A percentile compares a stretch with the other conserved stretches of the same genome.
Evolutionary conservation across 257 asterid species (phyloP).

Genomic region (Scutellaria barbata): DNA sequence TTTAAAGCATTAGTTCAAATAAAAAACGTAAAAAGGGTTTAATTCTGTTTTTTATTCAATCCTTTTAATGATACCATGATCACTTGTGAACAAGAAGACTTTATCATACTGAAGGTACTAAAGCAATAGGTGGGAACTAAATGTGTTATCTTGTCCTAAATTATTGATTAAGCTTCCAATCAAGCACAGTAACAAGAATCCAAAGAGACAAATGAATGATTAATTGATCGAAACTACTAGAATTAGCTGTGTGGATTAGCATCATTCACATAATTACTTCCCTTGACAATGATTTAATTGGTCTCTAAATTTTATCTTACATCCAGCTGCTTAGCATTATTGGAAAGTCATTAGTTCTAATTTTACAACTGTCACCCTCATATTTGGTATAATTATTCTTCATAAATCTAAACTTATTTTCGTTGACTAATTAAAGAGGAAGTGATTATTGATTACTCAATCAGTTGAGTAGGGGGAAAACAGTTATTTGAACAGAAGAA

Average conservation of each 20-base stretch:
- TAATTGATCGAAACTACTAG: conserved; percentile 25
- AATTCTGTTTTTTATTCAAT: no score
- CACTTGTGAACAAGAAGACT: conserved; percentile 4
- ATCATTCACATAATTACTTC: conserved; percentile 33
- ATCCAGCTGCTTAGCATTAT: conserved; percentile 49
- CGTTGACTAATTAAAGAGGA: conserved; percentile 32
- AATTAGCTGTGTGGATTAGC: conserved; percentile 36
- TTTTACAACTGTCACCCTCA: conserved; percentile 39
- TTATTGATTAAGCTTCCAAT: conserved; percentile 34
- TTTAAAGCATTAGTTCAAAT: no score
- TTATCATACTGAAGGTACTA: neutral
- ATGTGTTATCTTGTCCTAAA: conserved; percentile 16
- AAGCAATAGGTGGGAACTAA: neutral
- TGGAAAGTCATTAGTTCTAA: conserved; percentile 15
- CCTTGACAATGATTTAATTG: conserved; percentile 29
- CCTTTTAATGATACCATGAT: neutral
- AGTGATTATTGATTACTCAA: conserved; percentile 14
- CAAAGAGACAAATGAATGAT: conserved; percentile 17
- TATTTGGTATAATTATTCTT: conserved; percentile 21
- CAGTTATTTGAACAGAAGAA: conserved; percentile 18
- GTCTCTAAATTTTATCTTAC: conserved; percentile 13
- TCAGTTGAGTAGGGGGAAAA: conserved; percentile 20
- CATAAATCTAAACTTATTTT: conserved; percentile 24
- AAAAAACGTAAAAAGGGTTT: no score
- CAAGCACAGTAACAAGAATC: conserved; percentile 35